phyloP scores from a whole-genome alignment of 73 alveolate species.

The Tetrahymena borealis region DNA sequence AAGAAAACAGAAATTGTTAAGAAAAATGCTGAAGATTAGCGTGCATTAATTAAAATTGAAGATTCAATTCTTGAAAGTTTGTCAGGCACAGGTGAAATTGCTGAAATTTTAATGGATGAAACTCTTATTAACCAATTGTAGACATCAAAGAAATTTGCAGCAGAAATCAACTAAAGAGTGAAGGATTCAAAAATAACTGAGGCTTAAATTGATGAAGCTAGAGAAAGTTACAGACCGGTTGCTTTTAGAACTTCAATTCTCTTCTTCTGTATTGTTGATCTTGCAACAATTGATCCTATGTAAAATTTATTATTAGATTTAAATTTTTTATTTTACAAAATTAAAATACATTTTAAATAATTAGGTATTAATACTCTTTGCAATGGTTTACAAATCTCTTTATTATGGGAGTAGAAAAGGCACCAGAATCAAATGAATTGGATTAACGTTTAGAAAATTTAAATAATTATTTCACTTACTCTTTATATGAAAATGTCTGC shows the following conservation, averaged over 20 bases:
- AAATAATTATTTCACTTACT: conserved; percentile 92
- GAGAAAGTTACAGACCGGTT: conserved; percentile 98
- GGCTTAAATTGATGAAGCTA: conserved; percentile 89
- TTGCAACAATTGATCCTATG: conserved; percentile 91
- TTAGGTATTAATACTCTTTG: not conserved
- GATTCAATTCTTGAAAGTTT: conserved; percentile 91
- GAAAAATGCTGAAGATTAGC: conserved; percentile 75
- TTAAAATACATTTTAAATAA: not conserved
- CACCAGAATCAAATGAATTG: conserved; percentile 91
- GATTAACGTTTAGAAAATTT: conserved; percentile 86
- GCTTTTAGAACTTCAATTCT: conserved; percentile 98
- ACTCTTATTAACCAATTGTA: conserved; percentile 88
- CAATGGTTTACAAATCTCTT: conserved; percentile 85
- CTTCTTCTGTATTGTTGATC: conserved; percentile 98
- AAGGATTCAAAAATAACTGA: conserved; percentile 96
- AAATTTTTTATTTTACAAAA: not conserved
- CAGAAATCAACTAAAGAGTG: conserved; percentile 89
- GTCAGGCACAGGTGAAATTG: conserved; percentile 85
- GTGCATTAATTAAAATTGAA: conserved; percentile 87
- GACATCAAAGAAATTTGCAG: conserved; percentile 93
- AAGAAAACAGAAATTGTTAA: conserved; percentile 86
- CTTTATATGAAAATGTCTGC: conserved; percentile 97
- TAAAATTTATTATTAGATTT: not conserved
- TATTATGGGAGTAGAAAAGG: conserved; percentile 95
- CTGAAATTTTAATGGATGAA: conserved; percentile 93